These are phyloP conservation scores for Scedosporium minutisporum DNA, from an alignment of 2,329 filamentous ascomycete species.

Conservation along the genomic window DNA sequence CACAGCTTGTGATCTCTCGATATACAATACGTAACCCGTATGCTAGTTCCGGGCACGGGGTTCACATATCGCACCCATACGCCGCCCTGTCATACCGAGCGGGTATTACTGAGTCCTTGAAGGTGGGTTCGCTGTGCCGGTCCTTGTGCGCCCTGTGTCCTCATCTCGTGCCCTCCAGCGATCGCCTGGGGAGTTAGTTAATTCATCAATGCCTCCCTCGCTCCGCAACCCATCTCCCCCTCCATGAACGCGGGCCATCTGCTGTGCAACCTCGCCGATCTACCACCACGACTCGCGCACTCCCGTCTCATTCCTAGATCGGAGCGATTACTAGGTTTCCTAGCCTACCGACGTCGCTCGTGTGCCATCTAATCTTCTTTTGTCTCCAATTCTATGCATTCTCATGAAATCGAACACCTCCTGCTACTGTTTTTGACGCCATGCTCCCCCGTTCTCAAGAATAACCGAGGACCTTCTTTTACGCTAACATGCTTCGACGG, in stretches of 20 bases:
- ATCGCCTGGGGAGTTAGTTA: not conserved
- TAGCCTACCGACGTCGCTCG: no score
- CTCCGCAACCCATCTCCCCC: not conserved
- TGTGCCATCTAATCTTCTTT: not conserved
- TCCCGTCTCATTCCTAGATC: not conserved
- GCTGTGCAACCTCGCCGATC: not conserved
- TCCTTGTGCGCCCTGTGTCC: not conserved
- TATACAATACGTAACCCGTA: not conserved
- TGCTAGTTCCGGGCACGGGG: not conserved
- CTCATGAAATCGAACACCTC: not conserved
- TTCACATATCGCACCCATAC: not conserved
- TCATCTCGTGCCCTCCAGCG: not conserved
- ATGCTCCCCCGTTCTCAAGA: slow-evolving; percentile 4
- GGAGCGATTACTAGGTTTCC: no score
- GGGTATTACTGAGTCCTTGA: not conserved
- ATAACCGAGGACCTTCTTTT: slow-evolving; percentile 8
- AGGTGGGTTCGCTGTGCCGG: not conserved
- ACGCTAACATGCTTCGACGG: slow-evolving; percentile 31
- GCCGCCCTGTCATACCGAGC: not conserved
- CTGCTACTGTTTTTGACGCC: not conserved
- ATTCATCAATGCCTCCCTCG: not conserved
- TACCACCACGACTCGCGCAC: not conserved
- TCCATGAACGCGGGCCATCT: not conserved
- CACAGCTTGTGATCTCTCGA: not conserved
- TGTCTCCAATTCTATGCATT: not conserved